Evolutionary conservation across 73 alveolate species (phyloP).

Genomic region (Paramecium sonneborni): DNA sequence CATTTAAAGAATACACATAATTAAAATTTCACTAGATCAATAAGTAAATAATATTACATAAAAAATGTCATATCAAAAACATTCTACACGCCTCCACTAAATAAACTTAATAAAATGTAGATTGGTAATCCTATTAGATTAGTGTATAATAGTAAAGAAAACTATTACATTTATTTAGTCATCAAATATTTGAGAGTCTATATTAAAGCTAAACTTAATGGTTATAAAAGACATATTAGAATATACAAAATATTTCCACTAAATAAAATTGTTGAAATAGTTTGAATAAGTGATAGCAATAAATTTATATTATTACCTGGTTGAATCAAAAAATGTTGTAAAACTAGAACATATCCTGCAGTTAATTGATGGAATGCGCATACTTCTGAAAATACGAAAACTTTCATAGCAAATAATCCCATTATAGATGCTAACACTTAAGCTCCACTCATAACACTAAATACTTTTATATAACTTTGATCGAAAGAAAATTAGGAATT

Average conservation of each 20-base stretch:
- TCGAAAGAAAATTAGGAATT: neutral
- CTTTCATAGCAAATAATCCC: neutral
- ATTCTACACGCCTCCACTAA: neutral
- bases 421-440: neutral
- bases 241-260: neutral
- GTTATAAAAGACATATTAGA: neutral
- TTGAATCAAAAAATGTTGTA: neutral
- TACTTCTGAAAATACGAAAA: neutral
- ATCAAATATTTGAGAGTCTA: neutral
- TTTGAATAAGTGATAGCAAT: neutral
- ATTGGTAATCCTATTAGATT: neutral
- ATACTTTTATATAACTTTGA: neutral
- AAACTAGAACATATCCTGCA: neutral
- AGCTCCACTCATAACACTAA: neutral
- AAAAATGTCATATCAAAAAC: neutral
- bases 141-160: neutral
- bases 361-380: neutral
- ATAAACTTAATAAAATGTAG: neutral
- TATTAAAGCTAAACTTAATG: neutral
- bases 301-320: neutral
- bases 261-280: neutral
- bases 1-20: neutral
- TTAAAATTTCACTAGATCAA: neutral
- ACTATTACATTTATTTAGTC: neutral
- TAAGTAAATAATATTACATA: neutral